A percentile compares a stretch with the other conserved stretches of the same genome.
Conservation (phyloP, 2,329 filamentous ascomycete genomes). For the Ophiostoma himal-ulmi region DNA sequence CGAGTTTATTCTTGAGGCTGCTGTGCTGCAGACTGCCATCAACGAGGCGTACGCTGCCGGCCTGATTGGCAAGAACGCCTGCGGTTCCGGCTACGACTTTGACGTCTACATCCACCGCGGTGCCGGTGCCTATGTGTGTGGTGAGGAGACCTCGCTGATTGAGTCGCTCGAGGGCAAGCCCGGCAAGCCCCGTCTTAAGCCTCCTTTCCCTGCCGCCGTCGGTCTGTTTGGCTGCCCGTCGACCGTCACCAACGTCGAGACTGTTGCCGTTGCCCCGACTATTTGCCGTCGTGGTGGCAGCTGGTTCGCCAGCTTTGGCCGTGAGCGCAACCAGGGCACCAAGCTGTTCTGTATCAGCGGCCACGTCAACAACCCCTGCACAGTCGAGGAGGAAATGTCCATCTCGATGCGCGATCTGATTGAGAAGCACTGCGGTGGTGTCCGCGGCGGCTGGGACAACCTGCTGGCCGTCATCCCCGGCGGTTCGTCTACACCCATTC, state of each 20-base stretch:
- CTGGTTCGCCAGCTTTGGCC: slow-evolving; percentile 93
- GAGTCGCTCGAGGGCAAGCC: slow-evolving; percentile 98
- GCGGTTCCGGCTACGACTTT: slow-evolving; percentile 93
- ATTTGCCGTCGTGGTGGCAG: slow-evolving; percentile 85
- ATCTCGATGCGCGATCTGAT: slow-evolving; percentile 94
- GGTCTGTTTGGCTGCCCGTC: slow-evolving; percentile 97
- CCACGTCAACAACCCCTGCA: slow-evolving; percentile 96
- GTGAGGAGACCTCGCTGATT: slow-evolving; percentile 96
- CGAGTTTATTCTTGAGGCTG: slow-evolving; percentile 95
- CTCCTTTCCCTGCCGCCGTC: slow-evolving; percentile 93
- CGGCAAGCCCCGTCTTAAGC: slow-evolving; percentile 97
- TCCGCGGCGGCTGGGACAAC: slow-evolving; percentile 96
- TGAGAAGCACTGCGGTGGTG: slow-evolving; percentile 96
- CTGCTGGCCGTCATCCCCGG: slow-evolving; percentile 91
- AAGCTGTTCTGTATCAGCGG: slow-evolving; percentile 99
- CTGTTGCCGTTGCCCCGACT: slow-evolving; percentile 87
- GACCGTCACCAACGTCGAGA: slow-evolving; percentile 97
- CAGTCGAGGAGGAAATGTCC: slow-evolving; percentile 99
- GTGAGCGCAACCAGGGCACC: slow-evolving; percentile 92
- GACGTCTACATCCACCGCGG: slow-evolving; percentile 95
- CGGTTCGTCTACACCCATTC: slow-evolving; percentile 91
- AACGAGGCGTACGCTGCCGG: slow-evolving; percentile 95
- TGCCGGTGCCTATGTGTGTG: slow-evolving; percentile 95
- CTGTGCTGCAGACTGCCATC: slow-evolving; percentile 87
- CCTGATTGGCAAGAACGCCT: slow-evolving; percentile 96